These are phyloP conservation scores for Paxillus rubicundulus DNA, from an alignment of 768 basidiomycete genomes.

Conservation along the genomic window DNA sequence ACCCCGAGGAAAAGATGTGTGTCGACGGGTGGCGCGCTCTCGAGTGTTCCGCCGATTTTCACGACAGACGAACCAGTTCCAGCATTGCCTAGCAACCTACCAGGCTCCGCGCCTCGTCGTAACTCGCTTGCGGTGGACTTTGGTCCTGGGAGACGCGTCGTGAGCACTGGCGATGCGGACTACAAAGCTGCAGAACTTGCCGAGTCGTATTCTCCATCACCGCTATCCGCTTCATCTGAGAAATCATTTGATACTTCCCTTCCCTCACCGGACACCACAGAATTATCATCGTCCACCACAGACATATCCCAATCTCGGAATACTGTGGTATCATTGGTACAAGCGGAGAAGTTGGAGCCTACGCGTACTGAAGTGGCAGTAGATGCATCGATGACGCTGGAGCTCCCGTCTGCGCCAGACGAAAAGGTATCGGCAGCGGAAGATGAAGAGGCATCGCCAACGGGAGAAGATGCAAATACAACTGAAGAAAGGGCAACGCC, in stretches of 20 bases:
- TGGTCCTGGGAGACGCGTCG: constrained; percentile 19
- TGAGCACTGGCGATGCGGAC: constrained; percentile 14
- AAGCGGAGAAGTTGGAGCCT: constrained; percentile 5
- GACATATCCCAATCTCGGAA: neutral
- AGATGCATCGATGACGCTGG: neutral
- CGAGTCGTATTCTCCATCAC: constrained; percentile 7
- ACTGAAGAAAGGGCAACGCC: too few relatives aligned
- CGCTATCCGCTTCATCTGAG: constrained; percentile 2
- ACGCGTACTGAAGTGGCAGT: neutral
- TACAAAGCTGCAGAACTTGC: neutral
- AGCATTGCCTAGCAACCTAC: constrained; percentile 17
- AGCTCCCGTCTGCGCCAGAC: neutral
- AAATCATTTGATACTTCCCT: constrained; percentile 8
- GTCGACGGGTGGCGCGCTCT: constrained; percentile 25
- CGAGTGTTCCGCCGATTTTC: constrained; percentile 9
- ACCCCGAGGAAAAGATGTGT: constrained; percentile 29
- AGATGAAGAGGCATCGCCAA: too few relatives aligned
- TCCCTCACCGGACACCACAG: neutral
- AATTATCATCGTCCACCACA: neutral
- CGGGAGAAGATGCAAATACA: too few relatives aligned
- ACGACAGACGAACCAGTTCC: constrained; percentile 24
- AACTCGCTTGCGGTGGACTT: constrained; percentile 30
- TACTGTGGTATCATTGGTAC: neutral
- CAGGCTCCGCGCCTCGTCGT: constrained; percentile 14
- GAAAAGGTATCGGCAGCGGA: neutral